Base-by-base conservation (phyloP, 371 early-diverging fungal species). In the Catenaria anguillulae region DNA sequence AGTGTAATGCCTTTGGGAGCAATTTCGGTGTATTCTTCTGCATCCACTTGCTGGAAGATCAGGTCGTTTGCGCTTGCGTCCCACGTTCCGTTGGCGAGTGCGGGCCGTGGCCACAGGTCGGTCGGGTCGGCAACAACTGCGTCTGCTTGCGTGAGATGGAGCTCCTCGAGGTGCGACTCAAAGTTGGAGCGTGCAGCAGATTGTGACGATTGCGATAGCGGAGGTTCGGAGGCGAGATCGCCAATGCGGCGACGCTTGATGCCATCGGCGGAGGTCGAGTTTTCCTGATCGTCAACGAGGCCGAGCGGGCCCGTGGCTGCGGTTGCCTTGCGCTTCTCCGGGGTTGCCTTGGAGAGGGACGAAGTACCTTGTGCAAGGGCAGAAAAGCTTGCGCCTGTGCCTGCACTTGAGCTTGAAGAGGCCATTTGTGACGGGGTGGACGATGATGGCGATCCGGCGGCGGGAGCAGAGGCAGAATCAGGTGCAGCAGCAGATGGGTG, bases 11-110 rank as follows among this genome's bases (percentile, higher is more conserved):
- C 63, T 45, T 67, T 65, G 36, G 48, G 33, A n/a, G 33, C 34
- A 23, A 33, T 17, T 33, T 62, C 12, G 63, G 77, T 77, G 66
- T 78, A 76, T 31, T 96, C 95, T 63, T 93, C 93, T 24, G 88
- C 79, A 65, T 96, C 96, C 65, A 96, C 81, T 68, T 97, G 95
- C 68, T 94, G 95, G 62, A 97, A 97, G 1, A 90, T 89, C 82
- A 48, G 29, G n/a, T 62, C 33, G 26, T 24, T 13, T 24, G 13
- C 15, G 33, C 36, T 23, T 17, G 52, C 29, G 17, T 50, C 52
- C 52, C 52, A 50, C 1, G 52, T 15, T 10, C 52, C 52, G 52
- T 24, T 31, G 40, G 40, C 10, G 17, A 62, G 63, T 1, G 55
- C 33, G 2, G 62, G 62, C 13, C 63, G 55, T 21, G 55, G 26